Conservation (phyloP, 2,329 filamentous ascomycete species). For the Fonsecaea erecta region DNA sequence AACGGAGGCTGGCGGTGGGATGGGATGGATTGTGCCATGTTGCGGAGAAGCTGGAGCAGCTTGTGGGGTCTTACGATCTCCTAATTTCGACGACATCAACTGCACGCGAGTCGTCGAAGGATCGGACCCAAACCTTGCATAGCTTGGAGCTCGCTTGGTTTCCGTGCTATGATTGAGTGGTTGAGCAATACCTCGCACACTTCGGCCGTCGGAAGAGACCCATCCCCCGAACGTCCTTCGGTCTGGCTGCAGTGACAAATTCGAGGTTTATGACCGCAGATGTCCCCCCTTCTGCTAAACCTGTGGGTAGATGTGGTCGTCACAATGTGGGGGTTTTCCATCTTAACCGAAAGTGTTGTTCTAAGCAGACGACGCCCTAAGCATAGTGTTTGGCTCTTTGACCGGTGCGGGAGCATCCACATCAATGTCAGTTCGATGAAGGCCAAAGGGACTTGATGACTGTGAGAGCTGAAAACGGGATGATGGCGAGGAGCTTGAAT, state of each 20-base stretch:
- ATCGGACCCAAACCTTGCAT: neutral
- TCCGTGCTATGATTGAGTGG: neutral
- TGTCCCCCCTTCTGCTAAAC: neutral
- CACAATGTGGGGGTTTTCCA: neutral
- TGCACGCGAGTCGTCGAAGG: neutral
- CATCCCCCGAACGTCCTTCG: neutral
- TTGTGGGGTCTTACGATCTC: constrained; percentile 6
- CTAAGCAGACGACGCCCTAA: neutral
- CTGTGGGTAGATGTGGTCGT: neutral
- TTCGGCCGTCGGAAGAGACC: neutral
- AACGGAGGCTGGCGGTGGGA: constrained; percentile 8
- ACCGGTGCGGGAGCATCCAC: neutral
- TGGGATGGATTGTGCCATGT: constrained; percentile 3
- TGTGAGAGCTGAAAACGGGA: too few relatives aligned
- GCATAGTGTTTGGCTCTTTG: neutral
- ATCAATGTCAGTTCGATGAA: neutral
- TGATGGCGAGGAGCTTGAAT: neutral
- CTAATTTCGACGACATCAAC: constrained; percentile 12
- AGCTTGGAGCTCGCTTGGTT: neutral
- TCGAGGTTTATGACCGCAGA: neutral
- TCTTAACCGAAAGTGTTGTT: neutral
- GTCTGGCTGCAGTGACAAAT: neutral
- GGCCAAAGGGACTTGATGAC: too few relatives aligned
- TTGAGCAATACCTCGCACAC: too few relatives aligned
- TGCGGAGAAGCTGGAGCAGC: constrained; percentile 21